Conservation (phyloP, 2,329 filamentous ascomycete species). For the Pestalotiopsis sp. region DNA sequence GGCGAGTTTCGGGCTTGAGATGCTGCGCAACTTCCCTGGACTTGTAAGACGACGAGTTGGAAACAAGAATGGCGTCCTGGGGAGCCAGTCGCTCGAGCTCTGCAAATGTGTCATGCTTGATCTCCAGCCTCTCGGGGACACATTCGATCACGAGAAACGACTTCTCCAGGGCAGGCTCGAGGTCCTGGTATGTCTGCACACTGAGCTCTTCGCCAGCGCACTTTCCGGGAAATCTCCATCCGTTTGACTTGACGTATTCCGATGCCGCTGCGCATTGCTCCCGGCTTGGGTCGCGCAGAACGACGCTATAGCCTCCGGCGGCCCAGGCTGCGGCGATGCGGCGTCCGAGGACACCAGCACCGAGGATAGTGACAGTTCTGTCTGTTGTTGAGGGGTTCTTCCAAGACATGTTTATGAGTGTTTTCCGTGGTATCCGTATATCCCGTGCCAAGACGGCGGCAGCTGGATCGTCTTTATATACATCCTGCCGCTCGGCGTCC, state of each 20-base stretch:
- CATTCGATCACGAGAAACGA: slow-evolving; percentile 32
- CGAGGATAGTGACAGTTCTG: slow-evolving; percentile 41
- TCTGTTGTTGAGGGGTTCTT: slow-evolving; percentile 22
- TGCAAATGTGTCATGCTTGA: slow-evolving; percentile 32
- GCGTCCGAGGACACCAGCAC: slow-evolving; percentile 46
- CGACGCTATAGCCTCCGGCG: slow-evolving; percentile 44
- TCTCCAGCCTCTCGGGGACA: slow-evolving; percentile 32
- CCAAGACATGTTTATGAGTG: slow-evolving; percentile 21
- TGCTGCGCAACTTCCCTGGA: slow-evolving; percentile 28
- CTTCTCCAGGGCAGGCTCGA: slow-evolving; percentile 9
- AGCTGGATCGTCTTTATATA: not conserved
- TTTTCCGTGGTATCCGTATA: not conserved
- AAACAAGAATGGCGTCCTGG: slow-evolving; percentile 31
- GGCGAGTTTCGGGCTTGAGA: slow-evolving; percentile 21
- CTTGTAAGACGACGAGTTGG: slow-evolving; percentile 33
- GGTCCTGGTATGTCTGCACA: slow-evolving; percentile 11
- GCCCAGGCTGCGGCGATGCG: slow-evolving; percentile 44
- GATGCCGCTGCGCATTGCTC: slow-evolving; percentile 39
- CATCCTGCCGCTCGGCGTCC: not conserved
- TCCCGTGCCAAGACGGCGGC: not conserved
- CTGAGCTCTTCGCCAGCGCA: not conserved
- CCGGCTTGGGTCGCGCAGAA: slow-evolving; percentile 43
- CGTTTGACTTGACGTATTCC: slow-evolving; percentile 41
- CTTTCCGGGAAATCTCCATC: slow-evolving; percentile 30
- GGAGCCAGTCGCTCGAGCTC: slow-evolving; percentile 30